Evolutionary conservation across 148 eudicot genomes (phyloP).

Genomic region (Mesembryanthemum crystallinum): DNA sequence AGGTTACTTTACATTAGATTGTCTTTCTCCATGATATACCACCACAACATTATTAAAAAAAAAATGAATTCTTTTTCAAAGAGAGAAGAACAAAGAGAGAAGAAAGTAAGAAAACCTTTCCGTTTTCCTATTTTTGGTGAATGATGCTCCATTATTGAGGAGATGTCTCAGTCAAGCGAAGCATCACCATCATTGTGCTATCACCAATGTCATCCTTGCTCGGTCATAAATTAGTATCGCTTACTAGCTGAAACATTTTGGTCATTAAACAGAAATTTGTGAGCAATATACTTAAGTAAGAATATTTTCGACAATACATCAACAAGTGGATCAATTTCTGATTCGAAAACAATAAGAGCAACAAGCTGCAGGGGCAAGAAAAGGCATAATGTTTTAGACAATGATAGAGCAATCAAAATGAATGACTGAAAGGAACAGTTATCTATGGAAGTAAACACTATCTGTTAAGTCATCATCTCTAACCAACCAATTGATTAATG

Average conservation of each 20-base stretch:
- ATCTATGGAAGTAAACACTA: conserved; percentile 1
- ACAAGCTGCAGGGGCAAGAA: not conserved
- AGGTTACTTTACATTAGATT: conserved; percentile 16
- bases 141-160: conserved; percentile 32
- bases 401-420: not conserved
- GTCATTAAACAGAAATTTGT: conserved; percentile 1
- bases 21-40: conserved; percentile 13
- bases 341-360: not conserved
- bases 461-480: not conserved
- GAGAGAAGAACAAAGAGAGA: not conserved
- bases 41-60: not conserved
- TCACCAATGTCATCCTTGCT: not conserved
- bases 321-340: conserved; percentile 1
- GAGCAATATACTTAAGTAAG: not conserved
- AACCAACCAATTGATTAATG: not conserved
- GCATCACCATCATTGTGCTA: conserved; percentile 18
- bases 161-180: conserved; percentile 18
- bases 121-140: conserved; percentile 21
- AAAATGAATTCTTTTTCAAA: not conserved
- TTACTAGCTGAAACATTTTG: not conserved
- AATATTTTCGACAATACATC: not conserved
- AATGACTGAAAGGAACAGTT: conserved; percentile 4
- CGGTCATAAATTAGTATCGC: conserved; percentile 7
- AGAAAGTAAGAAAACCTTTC: conserved; percentile 6
- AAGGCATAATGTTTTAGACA: not conserved